phyloP scores from a whole-genome alignment of 306 rosid species.

The barrel medic (Medicago truncatula) region MtrunA17r5.0-ANR NC_053042.1:47253501-47254000 shows the following conservation, averaged over 20 bases:
- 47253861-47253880: too few relatives aligned
- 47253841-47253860: background rate
- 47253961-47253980: constrained; percentile 4
- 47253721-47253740: too few relatives aligned
- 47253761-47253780: background rate
- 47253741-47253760: background rate
- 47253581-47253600: background rate
- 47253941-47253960: constrained; percentile 25
- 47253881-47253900: too few relatives aligned
- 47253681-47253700: background rate
- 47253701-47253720: background rate
- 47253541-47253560: constrained; percentile 7
- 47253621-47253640: background rate
- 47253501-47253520: background rate
- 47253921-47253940: background rate
- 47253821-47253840: constrained; percentile 11
- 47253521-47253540: background rate
- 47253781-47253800: constrained; percentile 9
- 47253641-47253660: constrained; percentile 13
- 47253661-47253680: background rate
- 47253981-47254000: constrained; percentile 2
- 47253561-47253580: background rate
- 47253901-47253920: too few relatives aligned
- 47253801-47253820: constrained; percentile 33
- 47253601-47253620: constrained; percentile 17